These are phyloP conservation scores for Pestalotiopsis sp. DNA, from an alignment of 2,329 filamentous ascomycete genomes.

Conservation along the genomic window DNA sequence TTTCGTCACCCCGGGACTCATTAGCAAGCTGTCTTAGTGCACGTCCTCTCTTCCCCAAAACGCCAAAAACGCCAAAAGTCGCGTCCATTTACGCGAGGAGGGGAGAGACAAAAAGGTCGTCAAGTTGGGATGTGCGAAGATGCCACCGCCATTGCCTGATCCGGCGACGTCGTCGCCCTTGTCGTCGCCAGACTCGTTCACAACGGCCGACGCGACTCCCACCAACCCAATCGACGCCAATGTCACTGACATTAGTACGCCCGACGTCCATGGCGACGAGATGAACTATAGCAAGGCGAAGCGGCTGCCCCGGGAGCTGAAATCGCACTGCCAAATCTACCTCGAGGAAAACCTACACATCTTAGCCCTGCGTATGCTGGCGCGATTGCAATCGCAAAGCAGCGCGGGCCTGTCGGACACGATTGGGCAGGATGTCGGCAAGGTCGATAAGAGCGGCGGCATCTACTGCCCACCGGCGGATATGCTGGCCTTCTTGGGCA, in stretches of 20 bases:
- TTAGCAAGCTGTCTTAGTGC: not conserved
- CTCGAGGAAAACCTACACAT: constrained; percentile 73
- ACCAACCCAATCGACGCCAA: constrained; percentile 15
- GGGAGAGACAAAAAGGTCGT: not conserved
- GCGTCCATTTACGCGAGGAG: not conserved
- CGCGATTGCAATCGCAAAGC: constrained; percentile 62
- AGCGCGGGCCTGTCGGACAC: constrained; percentile 1
- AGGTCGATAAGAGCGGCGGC: constrained; percentile 10
- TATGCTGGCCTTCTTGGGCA: constrained; percentile 77
- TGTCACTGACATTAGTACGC: constrained; percentile 23
- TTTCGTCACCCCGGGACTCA: not conserved
- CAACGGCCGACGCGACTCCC: constrained; percentile 25
- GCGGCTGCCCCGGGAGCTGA: constrained; percentile 64
- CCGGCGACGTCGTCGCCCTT: constrained; percentile 19
- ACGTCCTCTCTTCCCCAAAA: not conserved
- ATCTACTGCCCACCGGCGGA: constrained; percentile 69
- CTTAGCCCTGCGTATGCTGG: constrained; percentile 65
- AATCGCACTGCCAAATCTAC: constrained; percentile 69
- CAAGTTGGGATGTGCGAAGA: constrained; percentile 11
- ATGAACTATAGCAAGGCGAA: constrained; percentile 54
- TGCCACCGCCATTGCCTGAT: constrained; percentile 17
- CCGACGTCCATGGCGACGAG: constrained; percentile 17
- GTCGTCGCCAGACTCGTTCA: constrained; percentile 25
- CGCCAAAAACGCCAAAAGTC: not conserved
- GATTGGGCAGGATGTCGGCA: not conserved